Conservation (phyloP, 1,284 basidiomycete genomes). For the Rhodotorula sp. region DNA sequence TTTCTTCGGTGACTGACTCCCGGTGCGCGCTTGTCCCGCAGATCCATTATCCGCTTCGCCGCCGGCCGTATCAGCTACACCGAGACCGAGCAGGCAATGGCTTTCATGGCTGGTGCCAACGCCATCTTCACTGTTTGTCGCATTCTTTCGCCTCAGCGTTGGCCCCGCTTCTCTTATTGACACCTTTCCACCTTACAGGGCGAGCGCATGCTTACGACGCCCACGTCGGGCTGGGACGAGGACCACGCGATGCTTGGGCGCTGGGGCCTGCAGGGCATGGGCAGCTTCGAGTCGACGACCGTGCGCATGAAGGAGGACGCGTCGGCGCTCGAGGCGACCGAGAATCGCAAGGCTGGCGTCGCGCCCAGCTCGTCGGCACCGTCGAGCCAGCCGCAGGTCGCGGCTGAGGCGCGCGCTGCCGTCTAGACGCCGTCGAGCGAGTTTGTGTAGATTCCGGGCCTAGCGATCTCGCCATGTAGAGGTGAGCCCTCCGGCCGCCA, state of each 20-base stretch:
- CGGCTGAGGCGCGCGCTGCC: not conserved
- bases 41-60: conserved; percentile 92
- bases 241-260: conserved; percentile 91
- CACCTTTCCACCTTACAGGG: conserved; percentile 54
- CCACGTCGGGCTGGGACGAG: conserved; percentile 60
- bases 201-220: conserved; percentile 95
- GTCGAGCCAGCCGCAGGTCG: not conserved
- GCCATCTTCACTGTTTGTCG: conserved; percentile 87
- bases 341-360: conserved; percentile 29
- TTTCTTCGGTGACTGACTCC: not conserved
- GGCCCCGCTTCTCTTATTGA: not conserved
- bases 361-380: not conserved
- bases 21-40: not conserved
- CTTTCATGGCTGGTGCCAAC: conserved; percentile 97
- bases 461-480: too few relatives aligned
- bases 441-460: too few relatives aligned
- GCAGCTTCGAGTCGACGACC: conserved; percentile 49
- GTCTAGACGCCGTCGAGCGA: not conserved
- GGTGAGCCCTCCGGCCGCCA: too few relatives aligned
- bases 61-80: conserved; percentile 87
- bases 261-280: conserved; percentile 91
- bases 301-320: conserved; percentile 41
- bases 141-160: not conserved
- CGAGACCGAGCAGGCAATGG: conserved; percentile 95
- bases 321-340: conserved; percentile 37